Evolutionary conservation across 257 asterid species (phyloP).

Genomic region (Jaltomata sinuosa): DNA sequence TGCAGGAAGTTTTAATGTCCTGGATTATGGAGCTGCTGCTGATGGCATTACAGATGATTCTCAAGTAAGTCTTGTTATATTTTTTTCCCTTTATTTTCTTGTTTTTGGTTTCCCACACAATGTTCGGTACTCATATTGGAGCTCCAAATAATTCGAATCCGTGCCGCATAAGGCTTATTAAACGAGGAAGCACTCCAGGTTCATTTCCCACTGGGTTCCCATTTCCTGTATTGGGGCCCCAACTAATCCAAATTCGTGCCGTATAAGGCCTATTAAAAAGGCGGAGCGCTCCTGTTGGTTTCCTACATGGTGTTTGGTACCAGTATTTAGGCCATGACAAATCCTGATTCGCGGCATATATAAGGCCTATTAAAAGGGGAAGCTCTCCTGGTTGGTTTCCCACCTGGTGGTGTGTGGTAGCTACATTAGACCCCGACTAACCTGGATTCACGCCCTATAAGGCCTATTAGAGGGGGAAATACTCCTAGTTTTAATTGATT

Average conservation of each 20-base stretch:
- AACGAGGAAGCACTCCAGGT: not conserved
- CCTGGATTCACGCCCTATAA: not conserved
- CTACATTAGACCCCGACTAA: not conserved
- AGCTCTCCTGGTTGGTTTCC: not conserved
- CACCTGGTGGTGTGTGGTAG: not conserved
- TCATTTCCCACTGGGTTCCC: not conserved
- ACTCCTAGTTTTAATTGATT: not conserved
- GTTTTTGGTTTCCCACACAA: too few species aligned
- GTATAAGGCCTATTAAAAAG: not conserved
- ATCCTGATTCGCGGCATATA: not conserved
- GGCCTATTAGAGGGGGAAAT: not conserved
- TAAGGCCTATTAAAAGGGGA: not conserved
- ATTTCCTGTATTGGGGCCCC: rapidly evolving
- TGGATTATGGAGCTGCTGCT: constrained; percentile 45
- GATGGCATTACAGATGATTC: constrained; percentile 40
- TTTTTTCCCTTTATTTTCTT: not conserved
- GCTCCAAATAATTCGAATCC: too few species aligned
- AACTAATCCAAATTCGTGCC: not conserved
- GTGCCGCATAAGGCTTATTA: too few species aligned
- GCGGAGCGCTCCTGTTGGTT: not conserved
- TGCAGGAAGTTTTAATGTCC: constrained; percentile 25
- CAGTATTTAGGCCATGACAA: not conserved
- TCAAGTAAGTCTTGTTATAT: constrained; percentile 17
- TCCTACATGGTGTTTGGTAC: not conserved
- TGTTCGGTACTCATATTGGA: too few species aligned